A percentile compares a stretch with the other conserved stretches of the same genome.
phyloP scores from a whole-genome alignment of 495 filamentous ascomycete genomes.

The Penicillium turbatum region DNA sequence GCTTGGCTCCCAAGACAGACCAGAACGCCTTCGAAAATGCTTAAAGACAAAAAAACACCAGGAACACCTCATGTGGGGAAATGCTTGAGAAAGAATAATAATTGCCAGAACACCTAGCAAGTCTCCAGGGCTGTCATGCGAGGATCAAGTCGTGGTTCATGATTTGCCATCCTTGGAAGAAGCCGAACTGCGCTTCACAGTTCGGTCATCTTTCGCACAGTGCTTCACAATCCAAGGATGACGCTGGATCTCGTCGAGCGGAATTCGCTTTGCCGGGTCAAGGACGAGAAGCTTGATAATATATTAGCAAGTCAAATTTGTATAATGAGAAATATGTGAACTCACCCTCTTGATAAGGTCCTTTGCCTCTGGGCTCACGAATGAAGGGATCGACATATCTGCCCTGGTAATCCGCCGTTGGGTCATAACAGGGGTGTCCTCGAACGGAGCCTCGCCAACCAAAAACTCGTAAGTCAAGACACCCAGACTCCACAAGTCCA shows the following conservation, averaged over 20 bases:
- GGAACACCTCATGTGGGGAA: constrained; percentile 11
- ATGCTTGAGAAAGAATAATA: constrained; percentile 14
- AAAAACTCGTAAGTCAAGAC: constrained; percentile 96
- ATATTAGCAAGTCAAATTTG: constrained; percentile 12
- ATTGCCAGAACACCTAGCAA: constrained; percentile 21
- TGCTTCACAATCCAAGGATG: constrained; percentile 99
- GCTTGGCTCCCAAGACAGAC: constrained; percentile 18
- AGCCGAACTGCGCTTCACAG: constrained; percentile 45
- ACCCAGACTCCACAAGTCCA: constrained; percentile 93
- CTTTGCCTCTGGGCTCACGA: constrained; percentile 84
- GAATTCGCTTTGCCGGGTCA: constrained; percentile 88
- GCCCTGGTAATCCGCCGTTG: constrained; percentile 82
- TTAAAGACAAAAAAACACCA: constrained; percentile 9
- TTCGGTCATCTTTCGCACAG: constrained; percentile 74
- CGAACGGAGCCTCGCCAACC: constrained; percentile 93
- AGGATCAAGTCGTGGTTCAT: constrained; percentile 14
- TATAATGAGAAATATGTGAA: not conserved
- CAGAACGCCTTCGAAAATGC: constrained; percentile 21
- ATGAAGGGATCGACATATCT: constrained; percentile 89
- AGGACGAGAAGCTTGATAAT: constrained; percentile 73
- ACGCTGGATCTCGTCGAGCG: constrained; percentile 79
- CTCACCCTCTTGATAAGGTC: constrained; percentile 88
- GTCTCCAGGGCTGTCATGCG: constrained; percentile 13
- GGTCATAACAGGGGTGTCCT: constrained; percentile 93
- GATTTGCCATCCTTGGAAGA: constrained; percentile 37